Evolutionary conservation across 1,284 basidiomycete genomes (phyloP).

Genomic region (Sporisorium reilianum): DNA sequence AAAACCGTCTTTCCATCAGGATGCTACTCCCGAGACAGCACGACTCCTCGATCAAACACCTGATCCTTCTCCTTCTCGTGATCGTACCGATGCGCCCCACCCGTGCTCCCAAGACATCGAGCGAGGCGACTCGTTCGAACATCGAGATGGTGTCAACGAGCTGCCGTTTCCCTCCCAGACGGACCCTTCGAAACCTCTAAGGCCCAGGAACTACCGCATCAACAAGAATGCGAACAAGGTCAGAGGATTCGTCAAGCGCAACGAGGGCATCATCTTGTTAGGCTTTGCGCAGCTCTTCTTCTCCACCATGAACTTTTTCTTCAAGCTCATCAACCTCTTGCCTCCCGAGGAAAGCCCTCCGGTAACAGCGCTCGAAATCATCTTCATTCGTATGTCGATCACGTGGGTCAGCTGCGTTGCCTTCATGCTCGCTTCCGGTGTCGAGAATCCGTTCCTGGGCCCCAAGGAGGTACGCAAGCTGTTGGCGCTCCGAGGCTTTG

Average conservation of each 20-base stretch:
- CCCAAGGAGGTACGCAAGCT: slow-evolving; percentile 77
- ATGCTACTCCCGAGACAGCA: slow-evolving; percentile 16
- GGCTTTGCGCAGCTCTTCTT: slow-evolving; percentile 52
- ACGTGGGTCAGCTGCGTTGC: slow-evolving; percentile 65
- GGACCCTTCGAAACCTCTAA: slow-evolving; percentile 40
- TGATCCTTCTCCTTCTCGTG: not conserved
- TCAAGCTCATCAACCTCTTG: slow-evolving; percentile 76
- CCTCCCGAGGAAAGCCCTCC: slow-evolving; percentile 70
- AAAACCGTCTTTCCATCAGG: slow-evolving; percentile 13
- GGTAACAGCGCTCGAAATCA: slow-evolving; percentile 69
- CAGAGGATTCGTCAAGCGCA: slow-evolving; percentile 36
- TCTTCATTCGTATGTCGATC: slow-evolving; percentile 74
- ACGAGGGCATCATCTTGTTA: slow-evolving; percentile 49
- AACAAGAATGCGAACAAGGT: slow-evolving; percentile 27
- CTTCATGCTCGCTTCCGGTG: slow-evolving; percentile 70
- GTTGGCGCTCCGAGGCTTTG: slow-evolving; percentile 75
- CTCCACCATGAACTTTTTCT: slow-evolving; percentile 74
- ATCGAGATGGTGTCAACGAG: slow-evolving; percentile 18
- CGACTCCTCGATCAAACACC: slow-evolving; percentile 19
- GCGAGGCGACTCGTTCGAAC: slow-evolving; percentile 15
- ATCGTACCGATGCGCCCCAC: not conserved
- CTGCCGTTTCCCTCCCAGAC: slow-evolving; percentile 48
- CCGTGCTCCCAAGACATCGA: slow-evolving; percentile 30
- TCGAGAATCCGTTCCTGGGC: slow-evolving; percentile 78
- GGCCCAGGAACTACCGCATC: slow-evolving; percentile 41